These are phyloP conservation scores for Pichia occidentalis DNA, from an alignment of 805 yeast species.

Conservation along the genomic window DNA sequence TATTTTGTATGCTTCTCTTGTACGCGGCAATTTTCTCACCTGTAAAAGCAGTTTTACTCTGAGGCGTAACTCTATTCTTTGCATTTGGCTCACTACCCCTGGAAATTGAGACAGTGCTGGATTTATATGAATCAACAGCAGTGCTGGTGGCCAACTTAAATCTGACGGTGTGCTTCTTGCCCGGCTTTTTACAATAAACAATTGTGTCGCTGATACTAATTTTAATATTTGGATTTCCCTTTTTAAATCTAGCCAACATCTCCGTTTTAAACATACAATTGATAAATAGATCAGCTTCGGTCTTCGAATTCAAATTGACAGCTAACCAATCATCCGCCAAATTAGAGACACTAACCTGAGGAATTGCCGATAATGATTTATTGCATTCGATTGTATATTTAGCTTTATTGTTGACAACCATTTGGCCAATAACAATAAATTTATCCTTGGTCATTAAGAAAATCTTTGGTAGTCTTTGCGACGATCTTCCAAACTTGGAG, in stretches of 20 bases:
- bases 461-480: constrained; percentile 67
- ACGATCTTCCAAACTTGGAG: constrained; percentile 89
- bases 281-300: constrained; percentile 72
- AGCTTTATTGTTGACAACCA: constrained; percentile 48
- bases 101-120: constrained; percentile 76
- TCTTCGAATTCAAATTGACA: constrained; percentile 44
- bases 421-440: constrained; percentile 69
- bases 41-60: constrained; percentile 34
- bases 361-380: constrained; percentile 54
- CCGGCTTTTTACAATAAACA: constrained; percentile 86
- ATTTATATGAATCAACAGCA: constrained; percentile 72
- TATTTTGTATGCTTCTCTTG: constrained; percentile 17
- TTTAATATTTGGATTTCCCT: constrained; percentile 48
- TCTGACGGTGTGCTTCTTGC: constrained; percentile 67
- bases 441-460: constrained; percentile 59
- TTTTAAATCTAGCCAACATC: constrained; percentile 65
- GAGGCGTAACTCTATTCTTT: constrained; percentile 69
- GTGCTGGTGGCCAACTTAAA: constrained; percentile 56
- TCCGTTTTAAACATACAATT: constrained; percentile 87
- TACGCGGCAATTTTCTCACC: constrained; percentile 25
- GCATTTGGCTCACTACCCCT: constrained; percentile 73
- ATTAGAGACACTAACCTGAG: constrained; percentile 59
- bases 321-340: constrained; percentile 94
- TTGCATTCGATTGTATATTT: constrained; percentile 56
- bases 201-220: constrained; percentile 67